phyloP scores from a whole-genome alignment of 768 basidiomycete species.

The Coprinopsis cinerea region DNA sequence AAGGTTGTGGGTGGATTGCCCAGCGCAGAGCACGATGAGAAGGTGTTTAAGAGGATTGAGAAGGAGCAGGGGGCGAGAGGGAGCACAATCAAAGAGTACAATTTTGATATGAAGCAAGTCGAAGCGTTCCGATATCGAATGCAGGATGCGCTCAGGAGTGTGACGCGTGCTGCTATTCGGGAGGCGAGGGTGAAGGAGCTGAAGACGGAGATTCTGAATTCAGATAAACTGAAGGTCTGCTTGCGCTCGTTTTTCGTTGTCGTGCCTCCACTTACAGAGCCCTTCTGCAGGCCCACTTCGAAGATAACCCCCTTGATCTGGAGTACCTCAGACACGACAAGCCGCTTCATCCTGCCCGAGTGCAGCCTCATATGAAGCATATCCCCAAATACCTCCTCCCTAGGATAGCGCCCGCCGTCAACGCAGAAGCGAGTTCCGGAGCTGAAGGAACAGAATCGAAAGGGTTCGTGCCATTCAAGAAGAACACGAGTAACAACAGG shows the following conservation, averaged over 20 bases:
- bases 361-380: conserved; percentile 94
- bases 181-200: conserved; percentile 94
- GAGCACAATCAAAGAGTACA: conserved; percentile 77
- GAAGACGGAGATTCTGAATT: conserved; percentile 89
- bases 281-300: conserved; percentile 81
- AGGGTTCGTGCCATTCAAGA: conserved; percentile 73
- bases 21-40: conserved; percentile 71
- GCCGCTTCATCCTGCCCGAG: conserved; percentile 81
- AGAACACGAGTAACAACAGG: conserved; percentile 38
- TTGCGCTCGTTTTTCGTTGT: background rate
- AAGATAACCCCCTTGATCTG: conserved; percentile 91
- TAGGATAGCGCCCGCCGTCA: conserved; percentile 58
- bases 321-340: conserved; percentile 93
- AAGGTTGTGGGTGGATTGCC: conserved; percentile 65
- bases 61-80: conserved; percentile 60
- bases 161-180: conserved; percentile 78
- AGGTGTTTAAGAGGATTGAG: conserved; percentile 71
- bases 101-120: conserved; percentile 92
- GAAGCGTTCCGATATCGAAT: conserved; percentile 97
- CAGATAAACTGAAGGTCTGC: conserved; percentile 90
- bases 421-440: conserved; percentile 24
- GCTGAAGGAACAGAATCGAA: conserved; percentile 27
- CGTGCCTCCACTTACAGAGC: background rate
- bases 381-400: conserved; percentile 92
- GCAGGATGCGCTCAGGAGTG: conserved; percentile 90